A percentile compares a stretch with the other conserved stretches of the same genome.
These are phyloP conservation scores for Aurantiochytrium sp. DNA, from an alignment of 108 stramenopile genomes.

Conservation along the genomic window DNA sequence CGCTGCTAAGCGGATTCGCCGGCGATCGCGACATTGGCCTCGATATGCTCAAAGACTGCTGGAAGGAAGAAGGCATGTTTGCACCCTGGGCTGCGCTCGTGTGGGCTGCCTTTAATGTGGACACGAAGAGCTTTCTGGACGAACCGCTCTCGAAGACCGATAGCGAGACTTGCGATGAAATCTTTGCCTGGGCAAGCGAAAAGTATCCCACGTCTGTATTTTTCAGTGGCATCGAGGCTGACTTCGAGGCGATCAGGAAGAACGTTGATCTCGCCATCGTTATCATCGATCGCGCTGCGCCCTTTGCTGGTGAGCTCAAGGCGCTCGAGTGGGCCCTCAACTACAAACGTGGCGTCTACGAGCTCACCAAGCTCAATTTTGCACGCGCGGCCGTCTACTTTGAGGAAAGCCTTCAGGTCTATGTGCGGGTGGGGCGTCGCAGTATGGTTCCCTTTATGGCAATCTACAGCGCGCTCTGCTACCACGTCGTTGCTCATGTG, in stretches of 20 bases:
- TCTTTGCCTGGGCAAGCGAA: neutral
- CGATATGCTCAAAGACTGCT: conserved; percentile 2
- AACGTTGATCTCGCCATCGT: neutral
- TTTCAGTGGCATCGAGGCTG: conserved; percentile 15
- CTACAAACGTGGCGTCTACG: conserved; percentile 16
- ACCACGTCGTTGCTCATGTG: neutral
- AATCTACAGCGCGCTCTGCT: conserved; percentile 1
- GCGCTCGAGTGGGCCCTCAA: conserved; percentile 16
- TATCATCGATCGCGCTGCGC: conserved; percentile 1
- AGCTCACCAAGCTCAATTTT: neutral
- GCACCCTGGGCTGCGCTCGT: conserved; percentile 7
- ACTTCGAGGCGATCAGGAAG: neutral
- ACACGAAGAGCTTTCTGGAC: conserved; percentile 4
- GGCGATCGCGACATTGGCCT: conserved; percentile 6
- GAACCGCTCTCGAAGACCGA: neutral
- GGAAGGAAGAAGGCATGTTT: conserved; percentile 7
- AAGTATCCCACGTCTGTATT: neutral
- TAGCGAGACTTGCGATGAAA: neutral
- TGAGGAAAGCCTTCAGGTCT: neutral
- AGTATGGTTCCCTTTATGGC: conserved; percentile 16
- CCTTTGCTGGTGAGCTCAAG: neutral
- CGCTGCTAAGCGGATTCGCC: neutral
- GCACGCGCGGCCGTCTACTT: neutral
- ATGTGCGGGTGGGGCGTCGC: neutral
- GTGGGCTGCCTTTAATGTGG: neutral